A percentile compares a stretch with the other conserved stretches of the same genome.
These are phyloP conservation scores for Talaromyces sp. DNA, from an alignment of 2,329 filamentous ascomycete species.

Conservation along the genomic window DNA sequence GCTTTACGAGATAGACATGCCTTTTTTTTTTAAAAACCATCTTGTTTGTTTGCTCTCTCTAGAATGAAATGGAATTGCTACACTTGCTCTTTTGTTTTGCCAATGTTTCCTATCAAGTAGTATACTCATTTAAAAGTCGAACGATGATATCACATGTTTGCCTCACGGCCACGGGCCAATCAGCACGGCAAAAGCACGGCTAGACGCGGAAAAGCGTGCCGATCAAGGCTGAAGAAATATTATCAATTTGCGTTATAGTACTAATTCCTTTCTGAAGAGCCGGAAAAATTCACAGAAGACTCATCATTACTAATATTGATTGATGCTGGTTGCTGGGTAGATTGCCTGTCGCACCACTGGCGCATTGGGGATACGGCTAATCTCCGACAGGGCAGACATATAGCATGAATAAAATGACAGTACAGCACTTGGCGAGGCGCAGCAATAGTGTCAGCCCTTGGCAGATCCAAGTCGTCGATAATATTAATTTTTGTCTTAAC, in stretches of 20 bases:
- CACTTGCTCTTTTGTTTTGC: neutral
- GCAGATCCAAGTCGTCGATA: neutral
- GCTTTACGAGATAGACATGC: conserved; percentile 8
- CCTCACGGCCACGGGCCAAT: neutral
- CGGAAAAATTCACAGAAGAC: neutral
- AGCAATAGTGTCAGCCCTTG: neutral
- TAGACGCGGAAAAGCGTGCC: neutral
- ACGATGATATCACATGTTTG: neutral
- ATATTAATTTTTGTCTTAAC: too few species aligned
- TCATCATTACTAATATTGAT: neutral
- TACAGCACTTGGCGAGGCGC: neutral
- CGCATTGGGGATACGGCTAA: neutral
- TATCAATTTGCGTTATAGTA: neutral
- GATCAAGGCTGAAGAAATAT: neutral
- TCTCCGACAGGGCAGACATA: neutral
- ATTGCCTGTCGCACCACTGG: neutral
- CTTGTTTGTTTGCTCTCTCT: neutral
- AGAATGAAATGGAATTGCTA: neutral
- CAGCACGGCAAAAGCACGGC: neutral
- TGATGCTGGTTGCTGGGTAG: neutral
- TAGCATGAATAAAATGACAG: neutral
- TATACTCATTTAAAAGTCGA: neutral
- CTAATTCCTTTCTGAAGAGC: neutral
- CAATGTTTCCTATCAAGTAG: neutral
- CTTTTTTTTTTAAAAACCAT: neutral